Evolutionary conservation across 2,329 filamentous ascomycete genomes (phyloP).

Genomic region (Clarireedia sp.): DNA sequence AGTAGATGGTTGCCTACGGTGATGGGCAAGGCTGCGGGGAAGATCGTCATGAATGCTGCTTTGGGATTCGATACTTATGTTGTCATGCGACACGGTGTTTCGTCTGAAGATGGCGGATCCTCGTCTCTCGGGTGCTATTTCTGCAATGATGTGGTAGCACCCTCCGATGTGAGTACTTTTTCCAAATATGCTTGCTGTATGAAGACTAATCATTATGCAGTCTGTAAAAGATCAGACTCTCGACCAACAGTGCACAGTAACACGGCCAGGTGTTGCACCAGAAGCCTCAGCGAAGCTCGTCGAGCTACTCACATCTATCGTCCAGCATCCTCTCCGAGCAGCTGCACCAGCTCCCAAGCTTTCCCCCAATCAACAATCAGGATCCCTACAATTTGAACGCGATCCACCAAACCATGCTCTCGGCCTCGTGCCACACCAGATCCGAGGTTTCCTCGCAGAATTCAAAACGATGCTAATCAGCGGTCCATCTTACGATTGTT

Average conservation of each 20-base stretch:
- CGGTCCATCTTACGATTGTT: conserved; percentile 70
- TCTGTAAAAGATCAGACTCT: conserved; percentile 91
- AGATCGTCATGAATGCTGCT: conserved; percentile 95
- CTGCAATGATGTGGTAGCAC: conserved; percentile 95
- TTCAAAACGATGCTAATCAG: conserved; percentile 69
- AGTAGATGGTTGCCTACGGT: conserved; percentile 92
- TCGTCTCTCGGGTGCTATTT: conserved; percentile 89
- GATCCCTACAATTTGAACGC: conserved; percentile 39
- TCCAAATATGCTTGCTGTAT: no score
- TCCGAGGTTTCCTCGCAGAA: conserved; percentile 67
- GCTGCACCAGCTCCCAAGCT: conserved; percentile 48
- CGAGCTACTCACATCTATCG: conserved; percentile 76
- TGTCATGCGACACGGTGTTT: conserved; percentile 87
- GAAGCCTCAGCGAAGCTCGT: conserved; percentile 89
- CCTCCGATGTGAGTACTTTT: conserved; percentile 66
- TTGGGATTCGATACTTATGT: conserved; percentile 95
- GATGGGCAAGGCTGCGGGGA: conserved; percentile 86
- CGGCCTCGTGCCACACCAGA: conserved; percentile 69
- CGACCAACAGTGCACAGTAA: conserved; percentile 97
- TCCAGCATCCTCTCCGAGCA: conserved; percentile 75
- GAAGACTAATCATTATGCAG: conserved; percentile 35
- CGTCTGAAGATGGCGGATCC: conserved; percentile 45
- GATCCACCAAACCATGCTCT: conserved; percentile 53
- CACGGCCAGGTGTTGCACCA: conserved; percentile 81
- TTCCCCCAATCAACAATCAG: conserved; percentile 28